A percentile compares a stretch with the other conserved stretches of the same genome.
Evolutionary conservation across 306 rosid species (phyloP).

Genomic region (Castanea sativa): DNA sequence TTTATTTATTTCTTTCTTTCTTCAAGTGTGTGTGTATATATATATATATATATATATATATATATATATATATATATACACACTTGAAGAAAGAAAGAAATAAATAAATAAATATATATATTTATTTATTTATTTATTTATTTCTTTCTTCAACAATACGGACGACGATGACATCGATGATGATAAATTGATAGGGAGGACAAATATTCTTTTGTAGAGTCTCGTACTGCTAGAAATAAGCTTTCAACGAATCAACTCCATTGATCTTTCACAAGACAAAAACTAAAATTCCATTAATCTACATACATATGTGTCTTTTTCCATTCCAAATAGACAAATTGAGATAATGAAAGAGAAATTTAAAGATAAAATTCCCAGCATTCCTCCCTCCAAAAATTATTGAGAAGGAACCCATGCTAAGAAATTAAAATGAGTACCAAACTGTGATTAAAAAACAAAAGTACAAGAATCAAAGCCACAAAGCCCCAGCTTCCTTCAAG

Average conservation of each 20-base stretch:
- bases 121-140: no score
- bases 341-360: not conserved
- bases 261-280: not conserved
- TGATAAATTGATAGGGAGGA: not conserved
- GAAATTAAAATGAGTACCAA: not conserved
- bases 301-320: not conserved
- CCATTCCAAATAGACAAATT: not conserved
- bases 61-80: no score
- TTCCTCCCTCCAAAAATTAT: not conserved
- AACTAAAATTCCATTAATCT: not conserved
- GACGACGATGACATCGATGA: not conserved
- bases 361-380: not conserved
- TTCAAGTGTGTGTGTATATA: no score
- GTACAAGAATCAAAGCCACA: constrained; percentile 67
- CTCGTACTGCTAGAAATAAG: no score
- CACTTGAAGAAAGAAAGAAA: no score
- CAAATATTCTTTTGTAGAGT: not conserved
- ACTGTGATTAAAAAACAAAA: no score
- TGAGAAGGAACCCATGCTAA: not conserved
- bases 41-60: no score
- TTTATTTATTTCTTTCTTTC: no score
- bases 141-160: no score
- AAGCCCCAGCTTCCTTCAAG: constrained; percentile 83
- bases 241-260: not conserved
- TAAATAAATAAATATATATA: no score